Base-by-base conservation (phyloP, 1,284 basidiomycete genomes). In the Leccinum subrobustum region DNA sequence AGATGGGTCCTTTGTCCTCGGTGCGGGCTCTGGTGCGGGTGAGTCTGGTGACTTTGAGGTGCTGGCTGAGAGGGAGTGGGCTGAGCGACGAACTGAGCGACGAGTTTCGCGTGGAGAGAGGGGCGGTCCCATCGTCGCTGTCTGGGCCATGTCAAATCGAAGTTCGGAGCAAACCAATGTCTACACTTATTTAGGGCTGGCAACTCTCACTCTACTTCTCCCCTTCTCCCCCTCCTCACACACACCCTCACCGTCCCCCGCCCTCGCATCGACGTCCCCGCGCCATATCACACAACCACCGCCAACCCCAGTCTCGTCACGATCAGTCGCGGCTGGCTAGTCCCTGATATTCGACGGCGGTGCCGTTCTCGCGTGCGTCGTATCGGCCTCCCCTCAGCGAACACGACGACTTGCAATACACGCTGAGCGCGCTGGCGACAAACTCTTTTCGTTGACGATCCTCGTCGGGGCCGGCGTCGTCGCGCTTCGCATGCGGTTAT, bases 31-130 rank as follows among this genome's bases (percentile, higher is more conserved):
- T 70, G 85, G 81, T 73, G 79, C 73, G 69, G 81, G 75, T n/a
- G 89, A 90, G 74, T 89, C 87, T 67, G 89, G 88, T 42, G 90
- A 91, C 75, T 89, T 89, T 52, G 87, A 87, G 62, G 82, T 79
- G 72, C 83, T 86, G 35, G 85, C 82, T 11, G 87, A 88, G 31
- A 79, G 77, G 55, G 87, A 86, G 60, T 84, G 86, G 16, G 79
- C 82, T 64, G 87, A 86, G 57, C 88, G 88, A 65, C 89, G 79
- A 44, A 86, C 86, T 65, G 89, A 91, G 65, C 89, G 87, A 66
- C 89, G 81, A 57, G 87, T 87, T 75, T 91, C 89, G 69, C 87
- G 80, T 27, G 87, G 88, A 62, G 88, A 88, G 56, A 86, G 80
- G n/a, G 87, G 87, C 25, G 88, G 88, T 59, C 87, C 87, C 89